Evolutionary conservation across 805 yeast genomes (phyloP).

Genomic region (Huiozyma sinensis): DNA sequence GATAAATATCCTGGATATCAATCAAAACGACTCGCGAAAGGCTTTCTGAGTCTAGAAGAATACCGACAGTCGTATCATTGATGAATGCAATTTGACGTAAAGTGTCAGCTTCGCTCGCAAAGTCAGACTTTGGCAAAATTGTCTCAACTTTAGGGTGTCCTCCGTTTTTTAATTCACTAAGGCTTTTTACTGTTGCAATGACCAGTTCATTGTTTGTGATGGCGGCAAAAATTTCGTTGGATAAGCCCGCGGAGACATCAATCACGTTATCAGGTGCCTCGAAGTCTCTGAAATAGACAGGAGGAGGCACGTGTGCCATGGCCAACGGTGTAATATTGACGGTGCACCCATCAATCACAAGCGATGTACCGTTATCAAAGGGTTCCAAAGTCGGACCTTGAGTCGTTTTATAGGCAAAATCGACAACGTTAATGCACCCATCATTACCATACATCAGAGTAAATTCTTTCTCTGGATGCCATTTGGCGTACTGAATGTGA

Average conservation of each 20-base stretch:
- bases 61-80: conserved; percentile 41
- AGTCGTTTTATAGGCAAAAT: conserved; percentile 50
- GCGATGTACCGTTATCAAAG: conserved; percentile 62
- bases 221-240: conserved; percentile 50
- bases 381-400: conserved; percentile 64
- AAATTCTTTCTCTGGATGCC: conserved; percentile 87
- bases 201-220: conserved; percentile 38
- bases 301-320: conserved; percentile 90
- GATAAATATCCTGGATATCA: conserved; percentile 34
- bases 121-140: conserved; percentile 25
- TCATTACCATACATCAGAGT: conserved; percentile 57
- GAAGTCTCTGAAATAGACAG: conserved; percentile 64
- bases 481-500: conserved; percentile 38
- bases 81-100: conserved; percentile 58
- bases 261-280: conserved; percentile 43
- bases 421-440: conserved; percentile 46
- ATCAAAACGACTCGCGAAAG: conserved; percentile 42
- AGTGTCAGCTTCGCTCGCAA: conserved; percentile 34
- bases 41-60: conserved; percentile 44
- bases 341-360: conserved; percentile 69
- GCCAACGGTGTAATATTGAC: conserved; percentile 73
- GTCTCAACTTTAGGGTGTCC: conserved; percentile 35
- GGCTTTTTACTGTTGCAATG: conserved; percentile 36
- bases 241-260: conserved; percentile 53
- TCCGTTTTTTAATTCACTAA: conserved; percentile 36